Evolutionary conservation across 2,329 filamentous ascomycete species (phyloP), one percentile per base, ranked within the genome.

Genomic region (Geosmithia putterillii): DNA sequence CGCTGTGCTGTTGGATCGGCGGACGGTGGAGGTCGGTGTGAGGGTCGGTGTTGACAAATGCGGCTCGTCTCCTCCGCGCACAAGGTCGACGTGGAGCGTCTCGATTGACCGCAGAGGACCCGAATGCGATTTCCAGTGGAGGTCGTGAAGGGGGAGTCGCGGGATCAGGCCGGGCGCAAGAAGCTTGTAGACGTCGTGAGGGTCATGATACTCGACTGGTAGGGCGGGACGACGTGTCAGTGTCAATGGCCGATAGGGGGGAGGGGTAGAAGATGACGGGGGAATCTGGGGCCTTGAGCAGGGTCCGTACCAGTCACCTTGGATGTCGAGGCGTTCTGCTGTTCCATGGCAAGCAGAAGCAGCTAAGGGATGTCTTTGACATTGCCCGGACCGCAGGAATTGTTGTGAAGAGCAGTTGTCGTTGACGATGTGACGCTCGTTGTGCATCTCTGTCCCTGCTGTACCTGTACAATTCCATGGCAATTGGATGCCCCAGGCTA

Each of bases 151-250:
- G 28, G 92, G 92, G 0, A 96, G 73, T 44, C 86, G 83, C 37
- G 83, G 72, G 36, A 84, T 71, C 45, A 98, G 71, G 45, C 89
- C 80, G 3, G 86, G 79, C 10, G 83, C 81, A 38, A 96, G 70
- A 42, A 90, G 74, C 46, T 86, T 80, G 64, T 90, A 96, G 49
- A 96, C 76, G 55, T 85, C 82, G 58, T 86, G 84, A 43, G 92
- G 90, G 66, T 98, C 92, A 67, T 85, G 87, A 67, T 95, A 98
- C 71, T 96, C 89, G 68, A 95, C 88, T 94, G 54, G n/a, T n/a
- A n/a, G n/a, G n/a, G n/a, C 35, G 44, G 38, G 42, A 38, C 40
- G 47, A 40, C 38, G 23, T 19, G 18, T 45, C 21, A 25, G 38
- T 23, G 39, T 21, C 22, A 42, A 23, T 32, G 32, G 18, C 14